These are phyloP conservation scores for Scenedesmus sp. DNA, from an alignment of 163 green algal genomes.

Conservation along the genomic window DNA sequence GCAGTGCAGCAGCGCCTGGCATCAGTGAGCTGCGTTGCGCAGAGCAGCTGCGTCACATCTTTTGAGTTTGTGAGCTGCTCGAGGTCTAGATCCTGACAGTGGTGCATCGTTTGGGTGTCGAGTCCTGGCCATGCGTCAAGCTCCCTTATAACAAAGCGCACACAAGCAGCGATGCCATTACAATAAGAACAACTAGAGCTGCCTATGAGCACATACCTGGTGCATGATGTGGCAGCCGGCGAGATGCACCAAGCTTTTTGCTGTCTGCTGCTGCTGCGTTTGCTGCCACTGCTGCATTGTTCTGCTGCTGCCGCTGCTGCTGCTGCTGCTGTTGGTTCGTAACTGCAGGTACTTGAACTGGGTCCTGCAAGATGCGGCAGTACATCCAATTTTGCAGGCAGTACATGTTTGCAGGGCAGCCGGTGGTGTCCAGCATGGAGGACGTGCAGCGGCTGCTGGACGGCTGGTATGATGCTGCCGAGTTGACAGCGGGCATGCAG, in stretches of 20 bases:
- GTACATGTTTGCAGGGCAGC: slow-evolving; percentile 37
- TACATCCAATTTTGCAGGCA: slow-evolving; percentile 32
- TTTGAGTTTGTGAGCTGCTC: no score
- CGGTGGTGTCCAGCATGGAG: slow-evolving; percentile 15
- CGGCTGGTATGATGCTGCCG: slow-evolving; percentile 37
- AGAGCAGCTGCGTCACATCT: no score
- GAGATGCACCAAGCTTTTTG: not conserved
- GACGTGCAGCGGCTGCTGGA: slow-evolving; percentile 31
- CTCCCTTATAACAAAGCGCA: no score
- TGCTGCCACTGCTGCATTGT: not conserved
- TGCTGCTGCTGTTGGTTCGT: not conserved
- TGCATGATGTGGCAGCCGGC: not conserved
- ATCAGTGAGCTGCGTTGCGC: no score
- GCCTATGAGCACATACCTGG: not conserved
- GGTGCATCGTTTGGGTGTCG: no score
- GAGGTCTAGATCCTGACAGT: no score
- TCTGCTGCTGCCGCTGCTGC: not conserved
- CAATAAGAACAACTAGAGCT: not conserved
- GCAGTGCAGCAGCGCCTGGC: no score
- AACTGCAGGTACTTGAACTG: slow-evolving; percentile 1
- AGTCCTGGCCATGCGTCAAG: not conserved
- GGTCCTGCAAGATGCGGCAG: not conserved
- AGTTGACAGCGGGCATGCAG: not conserved
- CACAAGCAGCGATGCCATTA: not conserved
- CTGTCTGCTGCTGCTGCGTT: no score